These are phyloP conservation scores for Galerina marginata DNA, from an alignment of 768 basidiomycete genomes.

Conservation along the genomic window DNA sequence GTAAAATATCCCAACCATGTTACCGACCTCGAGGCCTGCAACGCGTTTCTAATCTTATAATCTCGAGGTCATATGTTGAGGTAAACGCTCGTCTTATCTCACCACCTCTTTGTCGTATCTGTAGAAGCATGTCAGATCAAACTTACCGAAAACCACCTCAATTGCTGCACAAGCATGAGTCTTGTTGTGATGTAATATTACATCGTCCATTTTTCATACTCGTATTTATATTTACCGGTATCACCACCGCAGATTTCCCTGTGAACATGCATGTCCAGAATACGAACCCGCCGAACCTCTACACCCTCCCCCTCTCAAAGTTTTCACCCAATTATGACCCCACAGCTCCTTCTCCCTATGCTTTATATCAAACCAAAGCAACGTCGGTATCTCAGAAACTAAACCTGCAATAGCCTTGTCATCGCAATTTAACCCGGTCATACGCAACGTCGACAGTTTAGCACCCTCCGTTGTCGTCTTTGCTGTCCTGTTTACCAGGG, in stretches of 20 bases:
- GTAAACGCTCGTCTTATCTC: no score
- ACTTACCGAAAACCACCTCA: no score
- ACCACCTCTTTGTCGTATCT: no score
- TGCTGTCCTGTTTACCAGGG: neutral
- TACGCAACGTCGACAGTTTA: neutral
- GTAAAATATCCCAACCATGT: no score
- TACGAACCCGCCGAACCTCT: neutral
- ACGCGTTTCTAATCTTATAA: no score
- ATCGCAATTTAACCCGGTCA: neutral
- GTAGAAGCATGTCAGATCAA: no score
- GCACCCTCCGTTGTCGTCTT: neutral
- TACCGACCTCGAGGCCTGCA: no score
- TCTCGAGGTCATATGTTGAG: no score
- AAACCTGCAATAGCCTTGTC: neutral
- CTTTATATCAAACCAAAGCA: slow-evolving; percentile 2
- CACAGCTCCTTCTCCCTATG: neutral
- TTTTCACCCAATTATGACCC: neutral
- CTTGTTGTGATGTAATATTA: no score
- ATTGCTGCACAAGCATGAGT: no score
- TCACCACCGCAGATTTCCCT: neutral
- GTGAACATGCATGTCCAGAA: neutral
- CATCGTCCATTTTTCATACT: neutral
- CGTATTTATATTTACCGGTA: neutral
- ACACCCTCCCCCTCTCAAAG: neutral
- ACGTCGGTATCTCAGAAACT: neutral